These are phyloP conservation scores for Rhizopus arrhizus DNA, from an alignment of 371 early-diverging fungal species.

Conservation along the genomic window DNA sequence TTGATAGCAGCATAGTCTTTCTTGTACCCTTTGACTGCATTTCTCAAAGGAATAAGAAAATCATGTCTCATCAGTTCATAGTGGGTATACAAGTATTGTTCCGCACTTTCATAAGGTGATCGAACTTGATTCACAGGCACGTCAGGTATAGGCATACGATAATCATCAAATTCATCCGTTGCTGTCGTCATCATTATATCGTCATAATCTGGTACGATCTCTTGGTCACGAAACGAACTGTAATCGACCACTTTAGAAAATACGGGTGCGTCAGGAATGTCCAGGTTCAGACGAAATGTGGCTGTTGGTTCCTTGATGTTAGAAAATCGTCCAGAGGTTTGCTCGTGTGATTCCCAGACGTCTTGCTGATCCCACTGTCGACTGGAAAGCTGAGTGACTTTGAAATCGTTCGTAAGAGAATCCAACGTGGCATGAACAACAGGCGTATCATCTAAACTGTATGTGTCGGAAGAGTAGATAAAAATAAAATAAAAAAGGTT, in stretches of 20 bases:
- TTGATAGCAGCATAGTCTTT: slow-evolving; percentile 20
- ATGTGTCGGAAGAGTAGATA: background rate
- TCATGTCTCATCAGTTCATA: slow-evolving; percentile 70
- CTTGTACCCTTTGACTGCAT: slow-evolving; percentile 52
- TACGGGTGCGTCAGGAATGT: slow-evolving; percentile 29
- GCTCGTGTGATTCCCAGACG: background rate
- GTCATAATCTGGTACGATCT: slow-evolving; percentile 35
- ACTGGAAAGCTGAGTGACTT: slow-evolving; percentile 7
- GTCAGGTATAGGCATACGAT: slow-evolving; percentile 31
- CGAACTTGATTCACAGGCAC: slow-evolving; percentile 59
- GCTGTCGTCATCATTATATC: slow-evolving; percentile 21
- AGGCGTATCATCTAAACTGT: slow-evolving; percentile 10
- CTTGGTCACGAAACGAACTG: slow-evolving; percentile 25
- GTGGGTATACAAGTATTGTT: slow-evolving; percentile 66
- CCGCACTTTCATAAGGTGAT: slow-evolving; percentile 51
- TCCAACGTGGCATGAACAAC: slow-evolving; percentile 27
- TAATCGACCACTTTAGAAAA: slow-evolving; percentile 36
- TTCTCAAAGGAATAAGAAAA: slow-evolving; percentile 56
- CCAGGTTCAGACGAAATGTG: slow-evolving; percentile 31
- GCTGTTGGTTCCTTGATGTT: slow-evolving; percentile 2
- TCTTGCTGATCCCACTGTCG: slow-evolving; percentile 4
- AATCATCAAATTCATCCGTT: slow-evolving; percentile 6
- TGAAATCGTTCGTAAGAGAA: slow-evolving; percentile 23
- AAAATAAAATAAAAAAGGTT: background rate
- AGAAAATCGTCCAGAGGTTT: background rate